Conservation (phyloP, 805 yeast genomes). For the Metschnikowia chrysomelidarum region DNA sequence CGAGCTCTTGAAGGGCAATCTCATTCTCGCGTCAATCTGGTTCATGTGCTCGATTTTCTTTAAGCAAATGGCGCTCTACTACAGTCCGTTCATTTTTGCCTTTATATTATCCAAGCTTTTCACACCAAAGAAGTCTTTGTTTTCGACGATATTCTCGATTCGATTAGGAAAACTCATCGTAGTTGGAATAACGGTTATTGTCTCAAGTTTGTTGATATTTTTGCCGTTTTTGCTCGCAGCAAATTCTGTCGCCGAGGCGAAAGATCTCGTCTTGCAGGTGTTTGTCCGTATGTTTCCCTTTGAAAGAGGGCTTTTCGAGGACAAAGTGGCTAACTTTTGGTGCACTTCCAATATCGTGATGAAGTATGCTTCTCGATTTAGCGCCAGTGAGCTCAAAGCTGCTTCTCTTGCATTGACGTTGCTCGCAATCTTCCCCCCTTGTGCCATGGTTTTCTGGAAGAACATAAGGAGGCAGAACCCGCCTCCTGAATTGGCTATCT, state of each 20-base stretch:
- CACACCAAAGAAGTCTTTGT: slow-evolving; percentile 18
- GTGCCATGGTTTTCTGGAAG: slow-evolving; percentile 37
- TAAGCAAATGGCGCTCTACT: slow-evolving; percentile 95
- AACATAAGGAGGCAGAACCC: slow-evolving; percentile 19
- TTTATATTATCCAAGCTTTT: slow-evolving; percentile 60
- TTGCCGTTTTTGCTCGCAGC: slow-evolving; percentile 54
- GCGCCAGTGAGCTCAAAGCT: slow-evolving; percentile 56
- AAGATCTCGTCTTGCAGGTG: slow-evolving; percentile 52
- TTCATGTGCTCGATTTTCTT: slow-evolving; percentile 78
- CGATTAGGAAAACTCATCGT: slow-evolving; percentile 56
- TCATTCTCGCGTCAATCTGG: slow-evolving; percentile 67
- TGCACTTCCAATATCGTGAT: slow-evolving; percentile 81
- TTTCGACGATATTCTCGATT: slow-evolving; percentile 28
- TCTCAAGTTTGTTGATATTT: slow-evolving; percentile 50
- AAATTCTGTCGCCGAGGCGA: slow-evolving; percentile 25
- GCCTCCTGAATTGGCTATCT: slow-evolving; percentile 32
- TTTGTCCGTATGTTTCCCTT: slow-evolving; percentile 82
- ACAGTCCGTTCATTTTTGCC: slow-evolving; percentile 84
- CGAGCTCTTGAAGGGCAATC: slow-evolving; percentile 61
- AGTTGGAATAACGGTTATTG: slow-evolving; percentile 62
- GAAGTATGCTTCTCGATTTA: slow-evolving; percentile 61
- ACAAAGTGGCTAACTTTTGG: slow-evolving; percentile 97
- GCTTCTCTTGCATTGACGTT: slow-evolving; percentile 56
- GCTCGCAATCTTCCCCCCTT: slow-evolving; percentile 31
- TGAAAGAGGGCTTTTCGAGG: slow-evolving; percentile 91